Evolutionary conservation across 306 rosid species (phyloP).

Genomic region (Pyrus communis): DNA sequence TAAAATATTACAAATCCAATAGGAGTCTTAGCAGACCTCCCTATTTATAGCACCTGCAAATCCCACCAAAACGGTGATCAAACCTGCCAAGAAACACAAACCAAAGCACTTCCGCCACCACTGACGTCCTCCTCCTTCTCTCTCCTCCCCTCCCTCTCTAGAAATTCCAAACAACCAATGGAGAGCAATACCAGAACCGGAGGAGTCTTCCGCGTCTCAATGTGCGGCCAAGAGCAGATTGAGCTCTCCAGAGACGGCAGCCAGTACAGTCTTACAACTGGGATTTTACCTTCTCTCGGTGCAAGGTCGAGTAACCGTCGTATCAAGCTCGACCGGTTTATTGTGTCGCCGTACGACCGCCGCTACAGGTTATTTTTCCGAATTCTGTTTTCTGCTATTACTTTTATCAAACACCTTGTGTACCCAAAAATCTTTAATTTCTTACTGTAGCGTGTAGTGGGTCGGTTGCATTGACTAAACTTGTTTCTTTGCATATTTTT

Average conservation of each 20-base stretch:
- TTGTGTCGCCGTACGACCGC: slow-evolving; percentile 63
- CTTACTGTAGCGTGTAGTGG: not conserved
- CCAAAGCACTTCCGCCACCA: not conserved
- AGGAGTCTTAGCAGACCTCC: not conserved
- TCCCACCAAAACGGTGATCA: not conserved
- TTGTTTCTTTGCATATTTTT: not conserved
- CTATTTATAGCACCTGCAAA: not conserved
- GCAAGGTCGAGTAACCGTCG: slow-evolving; percentile 55
- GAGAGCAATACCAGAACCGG: not conserved
- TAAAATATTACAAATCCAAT: not conserved
- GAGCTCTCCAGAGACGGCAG: slow-evolving; percentile 81
- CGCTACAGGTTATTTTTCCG: slow-evolving; percentile 52
- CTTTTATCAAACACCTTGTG: not conserved
- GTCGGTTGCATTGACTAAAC: not conserved
- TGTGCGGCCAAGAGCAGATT: slow-evolving; percentile 54
- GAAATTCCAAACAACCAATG: slow-evolving; percentile 1
- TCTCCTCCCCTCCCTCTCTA: not conserved
- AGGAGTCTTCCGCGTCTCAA: slow-evolving; percentile 26
- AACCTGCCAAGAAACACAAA: not conserved
- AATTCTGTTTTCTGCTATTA: not conserved
- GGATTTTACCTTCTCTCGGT: slow-evolving; percentile 77
- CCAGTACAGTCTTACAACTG: slow-evolving; percentile 70
- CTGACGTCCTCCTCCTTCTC: not conserved
- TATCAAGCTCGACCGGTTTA: slow-evolving; percentile 34
- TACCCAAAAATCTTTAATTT: not conserved